These are phyloP conservation scores for Scedosporium apiospermum DNA, from an alignment of 2,329 filamentous ascomycete genomes.

Conservation along the genomic window DNA sequence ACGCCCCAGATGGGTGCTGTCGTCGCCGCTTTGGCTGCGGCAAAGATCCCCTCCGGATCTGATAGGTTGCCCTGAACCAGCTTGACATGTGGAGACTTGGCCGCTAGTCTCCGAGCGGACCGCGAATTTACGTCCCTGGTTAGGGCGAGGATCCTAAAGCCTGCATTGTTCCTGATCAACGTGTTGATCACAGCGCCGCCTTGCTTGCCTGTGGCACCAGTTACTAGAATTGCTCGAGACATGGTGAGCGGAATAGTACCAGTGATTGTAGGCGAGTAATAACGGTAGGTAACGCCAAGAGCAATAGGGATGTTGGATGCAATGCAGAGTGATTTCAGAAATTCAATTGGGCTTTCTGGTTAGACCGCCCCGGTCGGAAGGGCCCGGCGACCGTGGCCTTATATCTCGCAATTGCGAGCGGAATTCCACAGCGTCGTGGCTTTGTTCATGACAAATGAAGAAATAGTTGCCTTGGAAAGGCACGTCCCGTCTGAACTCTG, in stretches of 20 bases:
- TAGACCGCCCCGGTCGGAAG: too few species aligned
- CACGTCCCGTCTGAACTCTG: too few species aligned
- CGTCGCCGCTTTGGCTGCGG: conserved; percentile 20
- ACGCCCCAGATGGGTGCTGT: conserved; percentile 43
- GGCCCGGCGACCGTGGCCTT: too few species aligned
- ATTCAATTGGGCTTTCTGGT: too few species aligned
- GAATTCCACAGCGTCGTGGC: background rate
- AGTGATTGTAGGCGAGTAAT: too few species aligned
- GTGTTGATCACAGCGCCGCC: conserved; percentile 23
- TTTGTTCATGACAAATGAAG: background rate
- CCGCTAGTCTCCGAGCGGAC: conserved; percentile 36
- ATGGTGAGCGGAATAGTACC: conserved; percentile 9
- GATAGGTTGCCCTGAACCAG: conserved; percentile 50
- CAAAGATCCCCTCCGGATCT: conserved; percentile 39
- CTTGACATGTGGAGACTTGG: conserved; percentile 35
- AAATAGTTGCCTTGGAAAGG: too few species aligned
- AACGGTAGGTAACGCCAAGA: too few species aligned
- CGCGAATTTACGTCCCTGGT: conserved; percentile 45
- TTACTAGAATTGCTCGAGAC: conserved; percentile 20
- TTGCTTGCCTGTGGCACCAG: conserved; percentile 28
- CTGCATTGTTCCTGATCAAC: conserved; percentile 18
- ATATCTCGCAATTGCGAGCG: too few species aligned
- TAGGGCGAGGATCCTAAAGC: conserved; percentile 48
- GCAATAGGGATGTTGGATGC: background rate
- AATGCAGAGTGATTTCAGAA: too few species aligned